Conservation (phyloP, 805 yeast genomes). For the Kodamaea kaohsiungensis region DNA sequence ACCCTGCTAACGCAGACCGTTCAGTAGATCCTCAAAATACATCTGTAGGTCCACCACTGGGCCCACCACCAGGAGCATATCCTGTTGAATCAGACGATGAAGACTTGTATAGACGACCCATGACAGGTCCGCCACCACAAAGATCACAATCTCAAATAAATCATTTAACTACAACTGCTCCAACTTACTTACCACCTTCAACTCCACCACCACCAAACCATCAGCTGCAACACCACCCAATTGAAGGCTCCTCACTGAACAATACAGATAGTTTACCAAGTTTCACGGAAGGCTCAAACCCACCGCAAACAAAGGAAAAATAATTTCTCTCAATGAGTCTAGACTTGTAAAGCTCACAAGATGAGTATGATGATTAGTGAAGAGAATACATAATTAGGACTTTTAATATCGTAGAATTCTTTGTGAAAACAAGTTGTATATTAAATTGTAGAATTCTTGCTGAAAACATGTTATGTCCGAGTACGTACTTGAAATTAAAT, state of each 20-base stretch:
- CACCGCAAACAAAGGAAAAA: constrained; percentile 11
- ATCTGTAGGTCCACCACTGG: not conserved
- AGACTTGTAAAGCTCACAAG: not conserved
- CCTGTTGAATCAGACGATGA: constrained; percentile 8
- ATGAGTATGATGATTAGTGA: not conserved
- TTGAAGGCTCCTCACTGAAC: constrained; percentile 11
- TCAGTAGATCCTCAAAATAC: not conserved
- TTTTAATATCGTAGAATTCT: not conserved
- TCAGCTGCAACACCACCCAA: constrained; percentile 7
- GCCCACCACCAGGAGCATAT: constrained; percentile 1
- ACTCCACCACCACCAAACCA: constrained; percentile 9
- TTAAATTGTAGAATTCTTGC: no score
- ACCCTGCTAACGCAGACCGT: not conserved
- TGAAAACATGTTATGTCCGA: no score
- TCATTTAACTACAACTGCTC: not conserved
- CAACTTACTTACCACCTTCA: constrained; percentile 5
- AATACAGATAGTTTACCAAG: constrained; percentile 15
- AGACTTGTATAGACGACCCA: constrained; percentile 16
- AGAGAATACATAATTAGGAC: not conserved
- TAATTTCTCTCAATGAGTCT: not conserved
- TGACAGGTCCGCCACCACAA: constrained; percentile 7
- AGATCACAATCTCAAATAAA: not conserved
- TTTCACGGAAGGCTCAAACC: constrained; percentile 14
- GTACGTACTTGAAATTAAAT: no score
- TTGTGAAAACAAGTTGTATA: no score